A percentile compares a stretch with the other conserved stretches of the same genome.
Conservation (phyloP, 495 filamentous ascomycete genomes). For the Talaromyces nanjingensis region DNA sequence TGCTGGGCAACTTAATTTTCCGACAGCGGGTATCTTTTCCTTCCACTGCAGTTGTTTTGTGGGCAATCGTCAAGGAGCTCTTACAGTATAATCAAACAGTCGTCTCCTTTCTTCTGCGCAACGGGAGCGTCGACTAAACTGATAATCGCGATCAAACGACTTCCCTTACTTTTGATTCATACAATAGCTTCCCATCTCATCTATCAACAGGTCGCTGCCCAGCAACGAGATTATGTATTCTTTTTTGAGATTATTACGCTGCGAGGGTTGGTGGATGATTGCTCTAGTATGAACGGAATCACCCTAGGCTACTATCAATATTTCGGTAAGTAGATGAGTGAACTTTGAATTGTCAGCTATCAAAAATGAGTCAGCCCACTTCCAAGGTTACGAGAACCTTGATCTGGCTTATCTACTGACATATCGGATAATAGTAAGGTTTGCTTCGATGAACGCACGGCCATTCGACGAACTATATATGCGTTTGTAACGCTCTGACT, state of each 20-base stretch:
- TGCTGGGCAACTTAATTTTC: background rate
- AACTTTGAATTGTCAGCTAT: background rate
- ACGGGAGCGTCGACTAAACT: background rate
- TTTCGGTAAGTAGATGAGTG: background rate
- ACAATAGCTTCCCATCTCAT: background rate
- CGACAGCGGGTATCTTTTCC: background rate
- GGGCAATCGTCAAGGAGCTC: constrained; percentile 3
- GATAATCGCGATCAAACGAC: background rate
- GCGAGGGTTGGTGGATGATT: background rate
- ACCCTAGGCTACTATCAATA: background rate
- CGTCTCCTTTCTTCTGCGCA: background rate
- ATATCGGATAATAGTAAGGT: background rate
- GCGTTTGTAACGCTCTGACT: background rate
- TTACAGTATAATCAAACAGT: background rate
- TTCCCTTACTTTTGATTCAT: constrained; percentile 2
- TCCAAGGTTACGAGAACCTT: background rate
- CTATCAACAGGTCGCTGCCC: background rate
- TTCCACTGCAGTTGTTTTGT: background rate
- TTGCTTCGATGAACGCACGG: background rate
- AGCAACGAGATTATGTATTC: background rate
- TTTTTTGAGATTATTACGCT: background rate
- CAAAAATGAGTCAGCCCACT: background rate
- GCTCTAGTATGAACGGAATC: background rate
- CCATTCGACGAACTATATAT: background rate
- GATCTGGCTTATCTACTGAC: background rate